phyloP scores from a whole-genome alignment of 2,329 filamentous ascomycete species.

The Colletotrichum agaves region DNA sequence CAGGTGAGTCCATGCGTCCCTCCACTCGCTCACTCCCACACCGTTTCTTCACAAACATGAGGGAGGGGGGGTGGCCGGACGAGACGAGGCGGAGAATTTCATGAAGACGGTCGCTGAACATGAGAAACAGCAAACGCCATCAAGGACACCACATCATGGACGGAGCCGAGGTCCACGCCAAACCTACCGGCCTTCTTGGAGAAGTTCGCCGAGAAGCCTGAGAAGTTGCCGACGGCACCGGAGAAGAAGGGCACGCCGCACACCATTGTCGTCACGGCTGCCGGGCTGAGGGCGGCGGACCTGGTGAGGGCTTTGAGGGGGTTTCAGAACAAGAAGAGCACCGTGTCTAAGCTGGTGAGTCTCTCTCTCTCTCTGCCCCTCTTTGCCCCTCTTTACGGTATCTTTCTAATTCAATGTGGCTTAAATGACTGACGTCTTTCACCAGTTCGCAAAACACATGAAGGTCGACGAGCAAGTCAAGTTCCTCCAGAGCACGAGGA shows the following conservation, averaged over 20 bases:
- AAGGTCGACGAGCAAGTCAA: conserved; percentile 89
- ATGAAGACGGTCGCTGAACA: not conserved
- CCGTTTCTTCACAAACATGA: not conserved
- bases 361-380: too few relatives aligned
- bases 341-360: conserved; percentile 81
- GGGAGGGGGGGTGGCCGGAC: too few relatives aligned
- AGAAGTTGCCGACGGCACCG: conserved; percentile 71
- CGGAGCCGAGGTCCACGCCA: conserved; percentile 72
- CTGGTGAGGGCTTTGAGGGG: conserved; percentile 78
- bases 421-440: not conserved
- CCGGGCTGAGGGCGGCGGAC: conserved; percentile 87
- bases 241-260: conserved; percentile 80
- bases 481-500: conserved; percentile 75
- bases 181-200: conserved; percentile 85
- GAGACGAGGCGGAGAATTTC: too few relatives aligned
- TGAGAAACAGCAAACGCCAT: conserved; percentile 72
- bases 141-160: conserved; percentile 81
- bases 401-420: not conserved
- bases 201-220: conserved; percentile 66
- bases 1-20: conserved; percentile 65
- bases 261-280: conserved; percentile 87
- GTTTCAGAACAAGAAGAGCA: conserved; percentile 81
- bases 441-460: conserved; percentile 92
- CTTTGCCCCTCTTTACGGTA: too few relatives aligned
- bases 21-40: too few relatives aligned